Base-by-base conservation (phyloP, 805 yeast genomes). In the Candida parachauliodes region DNA sequence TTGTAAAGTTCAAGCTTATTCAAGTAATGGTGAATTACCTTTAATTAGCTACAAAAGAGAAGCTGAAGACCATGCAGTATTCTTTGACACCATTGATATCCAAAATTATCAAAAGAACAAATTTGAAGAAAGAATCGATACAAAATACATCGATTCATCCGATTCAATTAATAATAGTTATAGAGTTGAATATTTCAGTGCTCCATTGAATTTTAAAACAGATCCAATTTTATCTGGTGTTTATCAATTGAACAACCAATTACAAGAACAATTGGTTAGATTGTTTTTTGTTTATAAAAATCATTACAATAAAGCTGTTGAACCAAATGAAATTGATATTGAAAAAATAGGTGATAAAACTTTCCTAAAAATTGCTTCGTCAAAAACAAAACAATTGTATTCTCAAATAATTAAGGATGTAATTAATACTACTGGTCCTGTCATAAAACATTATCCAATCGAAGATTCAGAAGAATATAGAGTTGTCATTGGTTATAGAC, bases 261-360 rank as follows among this genome's bases (percentile, higher is more conserved):
- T 76, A 32, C 62, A 63, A 10, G 56, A 63, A 40, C 77, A 77
- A 50, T 68, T 67, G 42, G 74, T 82, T 41, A 71, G 81, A 48
- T 85, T 91, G 57, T 81, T 81, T 53, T 93, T 91, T 57, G 88
- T 91, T 39, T 87, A 88, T 71, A 78, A 82, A 59, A 86, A 86
- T 43, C 50, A 51, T 22, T 67, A 53, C 44, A 43, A 50, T 3
- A 32, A 42, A 26, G 21, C 8, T 12, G 18, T 32, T 3, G 49
- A 59, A 38, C 48, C 65, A 34, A 43, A 52, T 40, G 75, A 66
- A 44, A 67, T 73, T 24, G 80, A 79, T 43, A 72, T 88, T 45
- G 71, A 75, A 48, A 61, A 73, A 36, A 83, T 89, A 51, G 84
- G 93, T 39, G 98, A 93, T 62, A 63, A 65, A 44, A 78, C 87